Evolutionary conservation across 495 filamentous ascomycete genomes (phyloP).

Genomic region (Penicillium arizonense): DNA sequence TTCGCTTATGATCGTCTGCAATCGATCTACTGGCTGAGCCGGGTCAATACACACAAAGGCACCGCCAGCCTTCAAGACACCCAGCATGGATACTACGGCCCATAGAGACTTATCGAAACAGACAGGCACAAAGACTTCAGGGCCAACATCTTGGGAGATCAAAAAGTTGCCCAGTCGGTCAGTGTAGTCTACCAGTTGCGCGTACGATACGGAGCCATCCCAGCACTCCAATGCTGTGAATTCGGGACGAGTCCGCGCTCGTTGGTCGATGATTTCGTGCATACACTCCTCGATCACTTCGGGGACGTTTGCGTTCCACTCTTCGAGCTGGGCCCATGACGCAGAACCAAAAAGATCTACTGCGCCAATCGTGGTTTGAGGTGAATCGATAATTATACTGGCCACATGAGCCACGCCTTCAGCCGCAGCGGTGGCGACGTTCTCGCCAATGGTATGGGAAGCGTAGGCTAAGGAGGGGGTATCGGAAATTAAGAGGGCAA

Average conservation of each 20-base stretch:
- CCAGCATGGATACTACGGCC: slow-evolving; percentile 38
- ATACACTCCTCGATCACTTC: slow-evolving; percentile 9
- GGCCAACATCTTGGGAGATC: slow-evolving; percentile 31
- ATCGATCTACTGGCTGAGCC: slow-evolving; percentile 38
- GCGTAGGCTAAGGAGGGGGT: slow-evolving; percentile 6
- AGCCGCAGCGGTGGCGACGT: slow-evolving; percentile 6
- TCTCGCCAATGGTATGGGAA: slow-evolving; percentile 6
- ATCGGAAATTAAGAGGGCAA: slow-evolving; percentile 1
- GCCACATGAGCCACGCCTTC: slow-evolving; percentile 6
- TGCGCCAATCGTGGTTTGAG: slow-evolving; percentile 10
- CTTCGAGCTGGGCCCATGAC: slow-evolving; percentile 7
- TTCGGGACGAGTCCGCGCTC: slow-evolving; percentile 8
- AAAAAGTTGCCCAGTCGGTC: slow-evolving; percentile 16
- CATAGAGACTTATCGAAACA: slow-evolving; percentile 46
- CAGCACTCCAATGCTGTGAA: slow-evolving; percentile 27
- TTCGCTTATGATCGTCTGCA: slow-evolving; percentile 25
- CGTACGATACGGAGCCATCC: slow-evolving; percentile 29
- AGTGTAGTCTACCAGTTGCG: slow-evolving; percentile 19
- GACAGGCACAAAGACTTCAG: slow-evolving; percentile 38
- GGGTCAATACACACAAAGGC: slow-evolving; percentile 48
- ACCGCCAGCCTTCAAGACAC: slow-evolving; percentile 46
- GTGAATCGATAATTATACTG: slow-evolving; percentile 1
- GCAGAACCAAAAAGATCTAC: slow-evolving; percentile 11
- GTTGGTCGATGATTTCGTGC: slow-evolving; percentile 13
- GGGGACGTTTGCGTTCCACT: slow-evolving; percentile 13